phyloP scores from a whole-genome alignment of 768 basidiomycete species.

The Suillus occidentalis region DNA sequence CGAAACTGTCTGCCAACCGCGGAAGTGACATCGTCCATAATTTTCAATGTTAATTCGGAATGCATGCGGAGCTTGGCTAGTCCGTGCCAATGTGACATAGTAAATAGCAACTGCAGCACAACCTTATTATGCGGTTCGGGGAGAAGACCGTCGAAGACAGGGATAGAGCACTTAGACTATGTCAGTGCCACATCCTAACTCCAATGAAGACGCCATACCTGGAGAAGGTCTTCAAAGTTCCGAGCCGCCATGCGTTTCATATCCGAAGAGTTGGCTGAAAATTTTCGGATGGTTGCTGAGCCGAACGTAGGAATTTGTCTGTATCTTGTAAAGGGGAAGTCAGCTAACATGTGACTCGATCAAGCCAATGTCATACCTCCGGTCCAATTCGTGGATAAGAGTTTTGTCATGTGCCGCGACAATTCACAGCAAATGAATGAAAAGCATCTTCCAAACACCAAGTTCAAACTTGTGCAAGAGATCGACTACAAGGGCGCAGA shows the following conservation, averaged over 20 bases:
- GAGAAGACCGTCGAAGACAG: conserved; percentile 39
- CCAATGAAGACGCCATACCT: conserved; percentile 8
- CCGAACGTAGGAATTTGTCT: conserved; percentile 5
- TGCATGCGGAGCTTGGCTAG: conserved; percentile 36
- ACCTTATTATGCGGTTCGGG: conserved; percentile 21
- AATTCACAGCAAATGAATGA: not conserved
- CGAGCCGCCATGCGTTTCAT: conserved; percentile 26
- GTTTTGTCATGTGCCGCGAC: not conserved
- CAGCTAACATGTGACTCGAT: no score
- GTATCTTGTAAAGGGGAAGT: no score
- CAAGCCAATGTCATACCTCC: not conserved
- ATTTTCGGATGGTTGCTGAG: no score
- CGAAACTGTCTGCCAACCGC: conserved; percentile 24
- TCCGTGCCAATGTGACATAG: conserved; percentile 34
- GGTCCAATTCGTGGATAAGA: not conserved
- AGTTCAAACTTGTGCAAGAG: no score
- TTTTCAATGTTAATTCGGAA: conserved; percentile 18
- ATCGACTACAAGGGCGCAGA: no score
- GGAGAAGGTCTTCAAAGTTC: conserved; percentile 39
- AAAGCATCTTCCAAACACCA: not conserved
- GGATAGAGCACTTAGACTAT: conserved; percentile 30
- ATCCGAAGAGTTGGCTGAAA: no score
- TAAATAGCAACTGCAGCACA: conserved; percentile 27
- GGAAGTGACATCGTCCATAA: conserved; percentile 23
- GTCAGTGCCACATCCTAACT: no score